phyloP scores from a whole-genome alignment of 495 filamentous ascomycete species.

The Beverwykella pulmonaria region DNA sequence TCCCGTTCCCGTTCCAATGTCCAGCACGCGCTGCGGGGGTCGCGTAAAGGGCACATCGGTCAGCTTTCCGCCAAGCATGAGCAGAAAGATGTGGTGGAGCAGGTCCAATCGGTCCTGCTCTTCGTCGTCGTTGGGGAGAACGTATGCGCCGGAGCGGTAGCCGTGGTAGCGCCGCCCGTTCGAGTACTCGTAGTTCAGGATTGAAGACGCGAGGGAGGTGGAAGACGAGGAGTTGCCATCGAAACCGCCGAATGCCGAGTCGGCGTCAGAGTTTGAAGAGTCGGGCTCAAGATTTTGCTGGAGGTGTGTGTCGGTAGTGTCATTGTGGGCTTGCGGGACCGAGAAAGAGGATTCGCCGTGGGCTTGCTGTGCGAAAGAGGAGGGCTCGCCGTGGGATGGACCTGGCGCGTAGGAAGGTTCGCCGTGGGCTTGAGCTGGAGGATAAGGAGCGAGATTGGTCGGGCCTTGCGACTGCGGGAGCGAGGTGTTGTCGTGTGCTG shows the following conservation, averaged over 20 bases:
- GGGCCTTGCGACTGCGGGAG: too few species aligned
- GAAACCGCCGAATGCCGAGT: slow-evolving; percentile 25
- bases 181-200: slow-evolving; percentile 34
- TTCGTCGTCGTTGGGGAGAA: slow-evolving; percentile 27
- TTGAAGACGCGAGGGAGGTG: slow-evolving; percentile 33
- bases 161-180: slow-evolving; percentile 39
- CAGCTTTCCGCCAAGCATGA: slow-evolving; percentile 22
- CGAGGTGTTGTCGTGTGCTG: too few species aligned
- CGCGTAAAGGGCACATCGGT: slow-evolving; percentile 31
- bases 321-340: too few species aligned
- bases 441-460: too few species aligned
- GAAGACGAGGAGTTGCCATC: slow-evolving; percentile 19
- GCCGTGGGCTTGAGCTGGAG: too few species aligned
- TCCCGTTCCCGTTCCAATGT: slow-evolving; percentile 37
- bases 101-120: slow-evolving; percentile 32
- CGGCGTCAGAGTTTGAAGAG: slow-evolving; percentile 19
- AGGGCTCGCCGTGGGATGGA: too few species aligned
- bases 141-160: slow-evolving; percentile 32
- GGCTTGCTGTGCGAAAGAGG: too few species aligned
- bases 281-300: background rate
- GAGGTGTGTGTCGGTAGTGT: background rate
- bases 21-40: slow-evolving; percentile 26
- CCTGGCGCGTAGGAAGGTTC: too few species aligned
- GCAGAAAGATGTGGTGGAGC: slow-evolving; percentile 33
- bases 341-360: too few species aligned